Evolutionary conservation across 805 yeast species (phyloP).

Genomic region (Cyberlindnera mycetangii): DNA sequence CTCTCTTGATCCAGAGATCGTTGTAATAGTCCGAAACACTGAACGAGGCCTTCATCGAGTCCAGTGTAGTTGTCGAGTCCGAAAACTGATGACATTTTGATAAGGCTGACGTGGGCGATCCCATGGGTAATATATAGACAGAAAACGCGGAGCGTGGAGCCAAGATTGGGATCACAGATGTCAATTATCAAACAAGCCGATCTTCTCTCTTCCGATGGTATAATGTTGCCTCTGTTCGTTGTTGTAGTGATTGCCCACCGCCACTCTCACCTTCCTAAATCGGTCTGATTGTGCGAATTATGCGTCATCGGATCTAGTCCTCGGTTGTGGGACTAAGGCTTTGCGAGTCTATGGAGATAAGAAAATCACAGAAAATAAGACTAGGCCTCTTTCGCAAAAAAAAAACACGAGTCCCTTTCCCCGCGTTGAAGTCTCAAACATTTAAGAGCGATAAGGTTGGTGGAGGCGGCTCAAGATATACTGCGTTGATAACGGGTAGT

Average conservation of each 20-base stretch:
- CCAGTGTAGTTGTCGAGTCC: background rate
- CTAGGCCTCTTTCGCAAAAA: too few species aligned
- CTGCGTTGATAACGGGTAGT: too few species aligned
- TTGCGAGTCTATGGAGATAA: background rate
- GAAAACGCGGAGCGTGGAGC: too few species aligned
- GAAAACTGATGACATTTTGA: background rate
- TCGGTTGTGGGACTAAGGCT: background rate
- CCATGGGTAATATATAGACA: background rate
- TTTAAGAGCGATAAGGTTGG: too few species aligned
- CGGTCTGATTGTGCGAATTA: background rate
- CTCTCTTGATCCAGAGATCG: slow-evolving; percentile 16
- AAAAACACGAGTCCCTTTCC: too few species aligned
- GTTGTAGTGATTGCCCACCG: background rate
- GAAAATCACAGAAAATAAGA: background rate
- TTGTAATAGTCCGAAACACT: slow-evolving; percentile 5
- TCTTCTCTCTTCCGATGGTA: too few species aligned
- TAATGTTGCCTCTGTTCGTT: background rate
- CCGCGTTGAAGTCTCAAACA: too few species aligned
- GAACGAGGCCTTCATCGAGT: background rate
- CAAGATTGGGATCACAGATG: background rate
- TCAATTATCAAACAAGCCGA: too few species aligned
- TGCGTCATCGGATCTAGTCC: background rate
- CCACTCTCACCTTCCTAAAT: background rate
- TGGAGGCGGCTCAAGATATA: too few species aligned
- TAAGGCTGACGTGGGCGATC: background rate